Conservation (phyloP, 1,284 basidiomycete species). For the Phylloporus gajari region DNA sequence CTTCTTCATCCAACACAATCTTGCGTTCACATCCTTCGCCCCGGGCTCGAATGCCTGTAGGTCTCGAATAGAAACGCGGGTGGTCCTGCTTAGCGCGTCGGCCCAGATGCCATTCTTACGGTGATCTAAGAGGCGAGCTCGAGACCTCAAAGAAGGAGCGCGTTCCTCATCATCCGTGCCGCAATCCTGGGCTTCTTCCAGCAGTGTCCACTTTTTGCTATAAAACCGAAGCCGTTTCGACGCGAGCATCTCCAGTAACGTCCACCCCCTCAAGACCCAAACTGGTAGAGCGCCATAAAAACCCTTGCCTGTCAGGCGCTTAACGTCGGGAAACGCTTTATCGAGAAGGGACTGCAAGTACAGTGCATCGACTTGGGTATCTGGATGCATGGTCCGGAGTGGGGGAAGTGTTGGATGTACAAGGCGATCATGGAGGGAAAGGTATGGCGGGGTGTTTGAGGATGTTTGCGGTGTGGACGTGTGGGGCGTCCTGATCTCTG, state of each 20-base stretch:
- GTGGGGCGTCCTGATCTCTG: conserved; percentile 30
- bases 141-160: conserved; percentile 31
- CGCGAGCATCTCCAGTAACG: conserved; percentile 40
- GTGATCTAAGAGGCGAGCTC: conserved; percentile 35
- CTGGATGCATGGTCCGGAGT: conserved; percentile 25
- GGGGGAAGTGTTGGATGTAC: neutral
- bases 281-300: conserved; percentile 18
- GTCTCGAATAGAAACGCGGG: conserved; percentile 20
- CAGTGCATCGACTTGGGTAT: conserved; percentile 33
- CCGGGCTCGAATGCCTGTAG: conserved; percentile 29
- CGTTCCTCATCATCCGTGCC: conserved; percentile 28
- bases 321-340: conserved; percentile 13
- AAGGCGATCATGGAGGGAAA: conserved; percentile 25
- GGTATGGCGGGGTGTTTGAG: conserved; percentile 10
- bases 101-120: conserved; percentile 24
- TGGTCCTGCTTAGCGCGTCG: conserved; percentile 20
- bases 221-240: conserved; percentile 41
- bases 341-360: conserved; percentile 22
- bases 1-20: conserved; percentile 35
- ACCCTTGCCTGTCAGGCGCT: neutral
- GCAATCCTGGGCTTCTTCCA: conserved; percentile 34
- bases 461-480: neutral
- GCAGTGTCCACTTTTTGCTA: conserved; percentile 33
- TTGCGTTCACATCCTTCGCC: conserved; percentile 24
- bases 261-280: conserved; percentile 43